phyloP scores from a whole-genome alignment of 371 early-diverging fungal genomes.

The Parasitella parasitica region DNA sequence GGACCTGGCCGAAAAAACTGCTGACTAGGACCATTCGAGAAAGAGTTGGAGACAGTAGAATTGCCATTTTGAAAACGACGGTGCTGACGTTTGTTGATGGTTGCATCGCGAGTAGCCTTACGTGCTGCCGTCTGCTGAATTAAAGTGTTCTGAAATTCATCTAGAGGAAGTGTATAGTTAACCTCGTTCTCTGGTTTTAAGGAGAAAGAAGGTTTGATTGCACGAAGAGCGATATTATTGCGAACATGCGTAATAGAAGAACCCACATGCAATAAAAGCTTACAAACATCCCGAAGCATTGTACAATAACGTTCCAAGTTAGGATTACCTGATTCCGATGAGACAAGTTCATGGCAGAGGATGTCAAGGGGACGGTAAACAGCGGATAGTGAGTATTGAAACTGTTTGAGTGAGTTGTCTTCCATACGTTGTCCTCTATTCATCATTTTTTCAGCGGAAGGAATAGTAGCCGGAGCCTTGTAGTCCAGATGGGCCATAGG shows the following conservation, averaged over 20 bases:
- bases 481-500: slow-evolving; percentile 9
- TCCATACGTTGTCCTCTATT: slow-evolving; percentile 13
- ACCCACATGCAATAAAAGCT: background rate
- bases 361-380: slow-evolving; percentile 11
- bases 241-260: background rate
- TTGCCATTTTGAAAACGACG: background rate
- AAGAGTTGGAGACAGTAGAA: background rate
- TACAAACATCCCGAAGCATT: slow-evolving; percentile 10
- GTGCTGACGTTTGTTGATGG: background rate
- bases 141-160: slow-evolving; percentile 3
- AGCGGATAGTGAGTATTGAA: slow-evolving; percentile 10
- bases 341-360: background rate
- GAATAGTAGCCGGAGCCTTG: slow-evolving; percentile 12
- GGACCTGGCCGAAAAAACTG: slow-evolving; percentile 21
- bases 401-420: background rate
- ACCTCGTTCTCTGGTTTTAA: background rate
- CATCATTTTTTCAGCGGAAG: slow-evolving; percentile 1
- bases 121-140: background rate
- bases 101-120: background rate
- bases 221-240: slow-evolving; percentile 17
- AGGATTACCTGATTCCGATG: background rate
- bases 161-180: background rate
- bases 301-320: background rate
- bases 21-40: background rate
- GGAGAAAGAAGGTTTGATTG: background rate